These are phyloP conservation scores for Selaginella moellendorffii DNA, from an alignment of 75 land plant species.

Conservation along the genomic window DNA sequence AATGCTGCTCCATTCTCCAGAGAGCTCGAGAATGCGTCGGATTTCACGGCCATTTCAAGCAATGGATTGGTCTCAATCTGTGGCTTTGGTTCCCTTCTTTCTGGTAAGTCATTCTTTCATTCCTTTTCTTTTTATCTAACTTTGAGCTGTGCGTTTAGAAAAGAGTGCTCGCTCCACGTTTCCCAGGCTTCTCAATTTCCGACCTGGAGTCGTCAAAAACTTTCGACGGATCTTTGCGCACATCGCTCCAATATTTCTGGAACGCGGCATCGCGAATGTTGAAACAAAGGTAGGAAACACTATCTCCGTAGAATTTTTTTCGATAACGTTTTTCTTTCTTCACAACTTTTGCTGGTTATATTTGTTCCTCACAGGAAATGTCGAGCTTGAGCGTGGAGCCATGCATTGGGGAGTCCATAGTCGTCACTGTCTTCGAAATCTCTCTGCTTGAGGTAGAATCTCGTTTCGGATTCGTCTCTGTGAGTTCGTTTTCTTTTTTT, in stretches of 20 bases:
- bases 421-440: conserved; percentile 82
- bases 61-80: conserved; percentile 54
- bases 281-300: conserved; percentile 51
- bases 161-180: conserved; percentile 77
- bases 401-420: conserved; percentile 47
- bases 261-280: conserved; percentile 73
- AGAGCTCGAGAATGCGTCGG: conserved; percentile 42
- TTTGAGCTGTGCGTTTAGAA: conserved; percentile 23
- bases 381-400: conserved; percentile 93
- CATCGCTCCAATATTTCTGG: conserved; percentile 75
- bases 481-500: neutral
- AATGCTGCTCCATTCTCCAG: neutral
- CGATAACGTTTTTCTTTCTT: conserved; percentile 11
- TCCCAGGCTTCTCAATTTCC: conserved; percentile 61
- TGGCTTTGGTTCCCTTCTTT: conserved; percentile 87
- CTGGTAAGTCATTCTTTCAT: conserved; percentile 33
- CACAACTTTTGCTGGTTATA: conserved; percentile 20
- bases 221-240: conserved; percentile 81
- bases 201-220: conserved; percentile 45
- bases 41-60: conserved; percentile 35
- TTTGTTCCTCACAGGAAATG: conserved; percentile 43
- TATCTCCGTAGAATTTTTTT: too few relatives aligned
- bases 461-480: neutral
- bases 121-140: neutral
- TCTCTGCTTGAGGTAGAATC: conserved; percentile 40